Percentiles rank a stretch among this genome's conserved stretches.
Evolutionary conservation across 176 grass and related monocot species (phyloP).

Genomic region (Alopecurus myosuroides): DNA sequence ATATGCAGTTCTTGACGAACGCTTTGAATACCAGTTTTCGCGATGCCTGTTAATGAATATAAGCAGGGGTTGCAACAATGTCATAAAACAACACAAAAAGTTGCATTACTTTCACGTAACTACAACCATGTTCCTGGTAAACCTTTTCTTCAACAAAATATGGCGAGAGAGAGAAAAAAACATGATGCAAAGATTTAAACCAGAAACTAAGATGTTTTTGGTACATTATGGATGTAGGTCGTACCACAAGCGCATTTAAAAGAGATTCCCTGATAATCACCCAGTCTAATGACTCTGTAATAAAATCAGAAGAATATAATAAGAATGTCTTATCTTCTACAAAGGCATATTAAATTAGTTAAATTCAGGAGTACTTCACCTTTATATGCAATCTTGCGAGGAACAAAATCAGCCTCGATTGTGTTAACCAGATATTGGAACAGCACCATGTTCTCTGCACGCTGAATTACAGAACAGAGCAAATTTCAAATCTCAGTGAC

Average conservation of each 20-base stretch:
- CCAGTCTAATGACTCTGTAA: constrained; percentile 72
- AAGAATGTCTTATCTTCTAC: background rate
- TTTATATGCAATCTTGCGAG: constrained; percentile 72
- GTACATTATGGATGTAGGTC: constrained; percentile 1
- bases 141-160: constrained; percentile 17
- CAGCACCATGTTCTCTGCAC: constrained; percentile 56
- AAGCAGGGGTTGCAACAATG: background rate
- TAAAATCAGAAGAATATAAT: constrained; percentile 31
- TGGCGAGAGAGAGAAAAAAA: background rate
- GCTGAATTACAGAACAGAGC: constrained; percentile 41
- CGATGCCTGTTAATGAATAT: constrained; percentile 53
- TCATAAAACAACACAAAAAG: constrained; percentile 17
- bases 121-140: background rate
- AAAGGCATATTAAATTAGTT: constrained; percentile 7
- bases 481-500: constrained; percentile 13
- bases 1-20: constrained; percentile 70
- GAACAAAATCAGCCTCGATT: constrained; percentile 73
- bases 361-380: constrained; percentile 34
- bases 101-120: constrained; percentile 16
- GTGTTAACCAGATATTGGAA: constrained; percentile 71
- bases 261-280: constrained; percentile 75
- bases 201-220: constrained; percentile 20
- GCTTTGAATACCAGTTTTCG: constrained; percentile 59
- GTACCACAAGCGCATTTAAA: constrained; percentile 76
- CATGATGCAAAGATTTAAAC: background rate